Conservation (phyloP, 2,329 filamentous ascomycete species). For the Aspergillus thermomutatus region DNA sequence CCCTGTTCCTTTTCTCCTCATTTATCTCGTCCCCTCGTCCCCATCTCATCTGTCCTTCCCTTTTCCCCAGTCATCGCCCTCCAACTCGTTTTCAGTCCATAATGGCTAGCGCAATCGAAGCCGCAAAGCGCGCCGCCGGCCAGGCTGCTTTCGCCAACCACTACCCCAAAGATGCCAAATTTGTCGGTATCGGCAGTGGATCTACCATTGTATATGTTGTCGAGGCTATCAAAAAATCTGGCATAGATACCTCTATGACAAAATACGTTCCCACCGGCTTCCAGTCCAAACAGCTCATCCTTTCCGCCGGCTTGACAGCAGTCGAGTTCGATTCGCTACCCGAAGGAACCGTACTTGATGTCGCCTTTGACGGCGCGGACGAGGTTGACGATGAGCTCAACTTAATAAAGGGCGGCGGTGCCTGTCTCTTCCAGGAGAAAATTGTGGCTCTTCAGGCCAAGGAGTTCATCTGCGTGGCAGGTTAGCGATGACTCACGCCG, state of each 20-base stretch:
- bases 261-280: conserved; percentile 89
- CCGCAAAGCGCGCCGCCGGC: conserved; percentile 59
- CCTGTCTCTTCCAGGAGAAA: conserved; percentile 98
- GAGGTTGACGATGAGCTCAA: conserved; percentile 94
- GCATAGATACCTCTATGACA: conserved; percentile 54
- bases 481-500: conserved; percentile 43
- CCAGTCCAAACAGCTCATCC: conserved; percentile 84
- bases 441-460: conserved; percentile 80
- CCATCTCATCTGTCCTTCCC: background rate
- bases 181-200: conserved; percentile 63
- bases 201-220: conserved; percentile 67
- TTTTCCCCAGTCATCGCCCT: background rate
- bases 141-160: conserved; percentile 57
- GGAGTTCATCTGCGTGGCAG: conserved; percentile 83
- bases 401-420: conserved; percentile 95
- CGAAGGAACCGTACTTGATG: conserved; percentile 65
- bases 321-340: conserved; percentile 75
- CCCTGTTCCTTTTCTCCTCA: conserved; percentile 3
- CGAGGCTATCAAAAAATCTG: conserved; percentile 57
- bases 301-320: conserved; percentile 70
- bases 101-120: conserved; percentile 48
- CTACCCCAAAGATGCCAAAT: conserved; percentile 55
- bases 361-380: conserved; percentile 94
- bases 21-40: conserved; percentile 2
- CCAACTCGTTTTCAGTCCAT: conserved; percentile 21